Evolutionary conservation across 2,329 filamentous ascomycete species (phyloP).

Genomic region (Alternaria rosae): DNA sequence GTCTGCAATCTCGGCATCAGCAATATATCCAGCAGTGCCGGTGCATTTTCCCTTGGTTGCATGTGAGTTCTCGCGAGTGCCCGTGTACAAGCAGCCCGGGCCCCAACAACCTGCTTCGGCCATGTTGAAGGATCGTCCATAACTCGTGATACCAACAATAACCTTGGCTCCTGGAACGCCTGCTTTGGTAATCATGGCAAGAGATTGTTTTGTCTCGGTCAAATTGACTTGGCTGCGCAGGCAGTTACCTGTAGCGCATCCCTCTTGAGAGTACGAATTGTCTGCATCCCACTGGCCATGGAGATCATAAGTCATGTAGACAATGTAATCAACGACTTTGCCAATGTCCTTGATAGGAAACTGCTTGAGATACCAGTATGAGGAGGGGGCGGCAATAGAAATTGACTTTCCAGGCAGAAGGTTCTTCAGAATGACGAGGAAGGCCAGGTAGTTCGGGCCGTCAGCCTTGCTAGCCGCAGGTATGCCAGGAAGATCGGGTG

Average conservation of each 20-base stretch:
- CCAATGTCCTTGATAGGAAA: slow-evolving; percentile 35
- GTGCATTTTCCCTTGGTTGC: slow-evolving; percentile 49
- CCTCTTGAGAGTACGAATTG: slow-evolving; percentile 38
- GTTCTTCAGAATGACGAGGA: not conserved
- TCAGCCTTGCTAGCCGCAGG: slow-evolving; percentile 21
- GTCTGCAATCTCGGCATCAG: slow-evolving; percentile 50
- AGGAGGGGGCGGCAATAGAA: slow-evolving; percentile 37
- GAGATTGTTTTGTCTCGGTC: slow-evolving; percentile 45
- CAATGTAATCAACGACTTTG: slow-evolving; percentile 35
- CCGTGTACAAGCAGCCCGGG: not conserved
- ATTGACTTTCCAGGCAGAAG: slow-evolving; percentile 27
- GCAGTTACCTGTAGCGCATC: slow-evolving; percentile 42
- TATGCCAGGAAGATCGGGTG: slow-evolving; percentile 48
- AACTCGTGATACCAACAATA: slow-evolving; percentile 45
- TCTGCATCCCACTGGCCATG: slow-evolving; percentile 54
- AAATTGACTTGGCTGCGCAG: slow-evolving; percentile 48
- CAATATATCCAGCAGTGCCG: slow-evolving; percentile 48
- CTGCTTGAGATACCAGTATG: slow-evolving; percentile 38
- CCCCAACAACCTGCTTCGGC: slow-evolving; percentile 8
- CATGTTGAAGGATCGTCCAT: slow-evolving; percentile 49
- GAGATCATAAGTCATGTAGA: slow-evolving; percentile 49
- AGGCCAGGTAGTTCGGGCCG: not conserved
- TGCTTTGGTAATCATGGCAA: slow-evolving; percentile 51
- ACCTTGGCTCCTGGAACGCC: slow-evolving; percentile 40
- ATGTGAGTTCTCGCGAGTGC: slow-evolving; percentile 21